phyloP scores from a whole-genome alignment of 2,329 filamentous ascomycete genomes.

The Penicillium sp. region DNA sequence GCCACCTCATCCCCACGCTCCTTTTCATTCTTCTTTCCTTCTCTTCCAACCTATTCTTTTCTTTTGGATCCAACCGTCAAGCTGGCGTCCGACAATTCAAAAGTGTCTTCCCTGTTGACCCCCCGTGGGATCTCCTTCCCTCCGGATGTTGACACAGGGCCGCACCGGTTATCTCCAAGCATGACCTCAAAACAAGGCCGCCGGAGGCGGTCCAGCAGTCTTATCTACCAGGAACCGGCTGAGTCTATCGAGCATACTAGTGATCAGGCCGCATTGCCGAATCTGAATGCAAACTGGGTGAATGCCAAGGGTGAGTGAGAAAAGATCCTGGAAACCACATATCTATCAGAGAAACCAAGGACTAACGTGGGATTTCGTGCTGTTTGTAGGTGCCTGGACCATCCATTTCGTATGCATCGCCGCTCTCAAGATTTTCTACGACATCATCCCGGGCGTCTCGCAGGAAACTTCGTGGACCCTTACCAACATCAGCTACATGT shows the following conservation, averaged over 20 bases:
- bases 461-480: slow-evolving; percentile 99
- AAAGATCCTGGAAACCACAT: slow-evolving; percentile 3
- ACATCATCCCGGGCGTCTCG: slow-evolving; percentile 92
- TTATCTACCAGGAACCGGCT: slow-evolving; percentile 95
- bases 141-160: slow-evolving; percentile 71
- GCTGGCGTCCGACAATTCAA: slow-evolving; percentile 64
- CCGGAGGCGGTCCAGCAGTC: slow-evolving; percentile 93
- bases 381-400: slow-evolving; percentile 79
- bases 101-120: slow-evolving; percentile 90
- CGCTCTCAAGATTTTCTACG: slow-evolving; percentile 91
- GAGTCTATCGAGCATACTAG: slow-evolving; percentile 98
- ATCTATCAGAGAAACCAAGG: slow-evolving; percentile 2
- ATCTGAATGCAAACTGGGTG: slow-evolving; percentile 97
- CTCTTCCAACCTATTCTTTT: slow-evolving; percentile 21
- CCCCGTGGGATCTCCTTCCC: slow-evolving; percentile 90
- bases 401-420: slow-evolving; percentile 94
- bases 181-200: slow-evolving; percentile 68
- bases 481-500: slow-evolving; percentile 99
- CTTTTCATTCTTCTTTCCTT: slow-evolving; percentile 25
- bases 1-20: slow-evolving; percentile 32
- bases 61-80: slow-evolving; percentile 15
- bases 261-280: slow-evolving; percentile 91
- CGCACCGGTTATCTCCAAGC: slow-evolving; percentile 56
- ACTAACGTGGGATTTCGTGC: slow-evolving; percentile 6
- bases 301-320: slow-evolving; percentile 85